Evolutionary conservation across 2,329 filamentous ascomycete genomes (phyloP), one percentile per base, ranked within the genome.

Genomic region (Trematosphaeria pertusa): DNA sequence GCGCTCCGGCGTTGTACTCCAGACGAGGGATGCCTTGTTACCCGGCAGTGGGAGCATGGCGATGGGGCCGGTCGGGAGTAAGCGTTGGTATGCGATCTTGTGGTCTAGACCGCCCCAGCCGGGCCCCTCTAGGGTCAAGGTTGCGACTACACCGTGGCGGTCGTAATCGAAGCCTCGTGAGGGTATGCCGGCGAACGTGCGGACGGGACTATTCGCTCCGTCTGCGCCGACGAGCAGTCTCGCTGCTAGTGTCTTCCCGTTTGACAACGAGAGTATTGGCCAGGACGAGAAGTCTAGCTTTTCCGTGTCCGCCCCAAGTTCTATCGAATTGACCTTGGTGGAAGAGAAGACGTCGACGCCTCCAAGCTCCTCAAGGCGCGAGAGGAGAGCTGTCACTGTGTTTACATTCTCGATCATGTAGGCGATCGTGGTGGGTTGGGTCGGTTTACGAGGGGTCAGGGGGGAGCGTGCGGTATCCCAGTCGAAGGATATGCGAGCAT

Each of bases 321-420:
- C 75, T 52, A 99, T 97, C n/a, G 80, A 80, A 56, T 89, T 85
- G 19, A 97, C 91, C 43, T 83, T 88, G 2, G 88, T 86, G 37
- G 84, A 85, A 57, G 92, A 90, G 46, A 92, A 87, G 8, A 94
- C 75, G 4, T 86, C 82, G 12, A 92, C 80, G 5, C 70, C 75
- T 2, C 85, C 84, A 1, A 95, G 77, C 56, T 88, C 82, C 8
- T 87, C 79, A 26, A 97, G 80, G 11, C 88, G 83, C 43, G 80
- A 80, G 39, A 97, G 74, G 6, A 99, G 79, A 0, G 85, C 91
- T 0, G 87, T 87, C 2, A 90, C 91, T 24, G 97, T 80, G 69
- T 99, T 97, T 22, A 87, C 73, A 71, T 97, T 99, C 78, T 99
- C 95, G 32, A 87, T 89, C 93, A 99, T 99, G 69, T 94, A 96